Conservation (phyloP, 2,329 filamentous ascomycete species). For the Aspergillus carbonarius region DNA sequence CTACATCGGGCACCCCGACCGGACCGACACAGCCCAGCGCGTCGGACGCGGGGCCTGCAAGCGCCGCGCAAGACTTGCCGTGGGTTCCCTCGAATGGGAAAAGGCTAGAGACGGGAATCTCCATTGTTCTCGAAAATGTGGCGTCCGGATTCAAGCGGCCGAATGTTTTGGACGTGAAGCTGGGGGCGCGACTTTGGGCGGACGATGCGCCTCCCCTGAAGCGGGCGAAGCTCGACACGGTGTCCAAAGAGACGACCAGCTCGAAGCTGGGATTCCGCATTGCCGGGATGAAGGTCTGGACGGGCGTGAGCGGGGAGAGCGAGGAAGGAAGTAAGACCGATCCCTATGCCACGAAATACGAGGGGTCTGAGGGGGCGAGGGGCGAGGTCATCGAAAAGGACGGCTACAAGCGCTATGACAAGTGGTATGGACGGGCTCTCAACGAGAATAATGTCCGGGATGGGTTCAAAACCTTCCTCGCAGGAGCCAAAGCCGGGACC, state of each 20-base stretch:
- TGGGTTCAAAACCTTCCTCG: constrained; percentile 60
- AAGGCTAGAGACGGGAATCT: constrained; percentile 72
- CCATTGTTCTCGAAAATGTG: constrained; percentile 82
- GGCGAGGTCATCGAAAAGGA: constrained; percentile 47
- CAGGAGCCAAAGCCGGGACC: constrained; percentile 42
- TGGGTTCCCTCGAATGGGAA: constrained; percentile 56
- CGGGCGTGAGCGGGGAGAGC: constrained; percentile 34
- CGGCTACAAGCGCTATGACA: constrained; percentile 62
- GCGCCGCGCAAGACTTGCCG: constrained; percentile 23
- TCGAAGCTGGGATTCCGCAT: constrained; percentile 62
- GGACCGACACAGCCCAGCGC: constrained; percentile 13
- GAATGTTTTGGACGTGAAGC: constrained; percentile 91
- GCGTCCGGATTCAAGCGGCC: constrained; percentile 77
- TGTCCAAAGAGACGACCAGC: constrained; percentile 60
- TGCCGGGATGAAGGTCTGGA: constrained; percentile 64
- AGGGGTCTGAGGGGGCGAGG: constrained; percentile 49
- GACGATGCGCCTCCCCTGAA: constrained; percentile 63
- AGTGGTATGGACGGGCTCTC: constrained; percentile 64
- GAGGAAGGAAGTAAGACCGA: constrained; percentile 35
- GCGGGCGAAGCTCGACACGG: constrained; percentile 58
- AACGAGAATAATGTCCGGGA: constrained; percentile 54
- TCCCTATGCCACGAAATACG: constrained; percentile 40
- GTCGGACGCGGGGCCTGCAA: constrained; percentile 17
- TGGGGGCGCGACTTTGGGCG: constrained; percentile 83
- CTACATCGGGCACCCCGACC: constrained; percentile 19